These are phyloP conservation scores for Yamadazyma diddensiae DNA, from an alignment of 1,139 yeast species.

Conservation along the genomic window DNA sequence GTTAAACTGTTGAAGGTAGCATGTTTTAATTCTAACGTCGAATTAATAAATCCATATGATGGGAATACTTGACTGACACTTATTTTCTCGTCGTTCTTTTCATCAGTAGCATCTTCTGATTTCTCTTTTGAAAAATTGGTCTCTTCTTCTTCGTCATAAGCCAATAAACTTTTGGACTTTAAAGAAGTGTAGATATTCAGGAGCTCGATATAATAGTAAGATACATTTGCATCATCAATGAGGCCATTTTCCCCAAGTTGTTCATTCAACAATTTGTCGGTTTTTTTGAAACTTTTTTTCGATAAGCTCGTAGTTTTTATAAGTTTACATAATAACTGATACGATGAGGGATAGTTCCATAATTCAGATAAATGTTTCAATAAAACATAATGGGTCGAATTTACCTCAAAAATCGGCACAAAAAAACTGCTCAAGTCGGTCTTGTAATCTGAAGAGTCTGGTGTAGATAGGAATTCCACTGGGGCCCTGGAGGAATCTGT, in stretches of 20 bases:
- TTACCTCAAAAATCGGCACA: slow-evolving; percentile 12
- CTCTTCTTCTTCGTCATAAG: slow-evolving; percentile 7
- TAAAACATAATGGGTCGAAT: slow-evolving; percentile 21
- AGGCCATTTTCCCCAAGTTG: slow-evolving; percentile 19
- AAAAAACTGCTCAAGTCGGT: slow-evolving; percentile 3
- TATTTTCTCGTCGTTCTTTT: slow-evolving; percentile 19
- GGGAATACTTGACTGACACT: slow-evolving; percentile 43
- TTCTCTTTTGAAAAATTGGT: slow-evolving; percentile 1
- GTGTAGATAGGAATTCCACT: slow-evolving; percentile 5
- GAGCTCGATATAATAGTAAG: slow-evolving; percentile 30
- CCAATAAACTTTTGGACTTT: slow-evolving; percentile 18
- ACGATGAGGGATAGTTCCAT: slow-evolving; percentile 45
- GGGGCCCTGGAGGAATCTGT: slow-evolving; percentile 6
- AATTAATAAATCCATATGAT: slow-evolving; percentile 35
- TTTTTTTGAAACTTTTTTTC: slow-evolving; percentile 20
- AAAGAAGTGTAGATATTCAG: slow-evolving; percentile 19
- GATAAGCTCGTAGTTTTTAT: slow-evolving; percentile 21
- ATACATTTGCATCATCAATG: slow-evolving; percentile 21
- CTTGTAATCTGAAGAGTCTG: slow-evolving; percentile 1
- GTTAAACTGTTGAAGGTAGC: slow-evolving; percentile 37
- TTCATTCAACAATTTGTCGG: slow-evolving; percentile 23
- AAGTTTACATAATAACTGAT: slow-evolving; percentile 33
- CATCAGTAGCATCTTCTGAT: slow-evolving; percentile 1
- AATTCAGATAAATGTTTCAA: slow-evolving; percentile 30
- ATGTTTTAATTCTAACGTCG: slow-evolving; percentile 29